Evolutionary conservation across 495 filamentous ascomycete genomes (phyloP), one percentile per base, ranked within the genome.

Genomic region (Penicillium silybi): DNA sequence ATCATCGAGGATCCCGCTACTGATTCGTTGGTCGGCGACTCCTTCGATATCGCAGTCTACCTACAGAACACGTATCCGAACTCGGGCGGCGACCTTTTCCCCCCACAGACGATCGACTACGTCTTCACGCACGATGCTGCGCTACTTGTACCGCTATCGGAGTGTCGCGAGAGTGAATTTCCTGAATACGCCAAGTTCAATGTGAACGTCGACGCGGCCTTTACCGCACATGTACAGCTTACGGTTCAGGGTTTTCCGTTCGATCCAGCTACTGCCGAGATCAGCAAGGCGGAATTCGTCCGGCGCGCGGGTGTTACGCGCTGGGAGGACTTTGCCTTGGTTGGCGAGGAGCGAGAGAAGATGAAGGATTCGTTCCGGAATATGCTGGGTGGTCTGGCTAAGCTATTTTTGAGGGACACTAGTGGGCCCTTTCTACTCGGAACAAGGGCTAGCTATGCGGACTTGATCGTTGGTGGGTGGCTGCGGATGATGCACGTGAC

Each of bases 401-500:
- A 56, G 61, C 18, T 73, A n/a, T 83, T 75, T 41, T 4, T 32
- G 52, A 60, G 56, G 56, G 54, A 68, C 44, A 47, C 67, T 17
- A 43, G 45, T 8, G 82, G 81, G 17, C 80, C 80, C 0, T 85
- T 77, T 41, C 13, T 85, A 2, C 46, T 75, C 1, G 81, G 81
- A 1, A 41, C 58, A 2, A 54, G 53, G 61, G 57, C 74, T 1
- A 71, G 51, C 46, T 83, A 85, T 77, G 83, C 82, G n/a, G 83
- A 87, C 62, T 46, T 84, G 0, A 80, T 85, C 43, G 71, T 86
- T 0, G 83, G 83, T 2, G 82, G 63, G 16, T 86, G 83, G 83
- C 44, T 85, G 72, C 60, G 70, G 32, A 72, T 83, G 67, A 29
- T n/a, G n/a, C n/a, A n/a, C n/a, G n/a, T n/a, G n/a, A n/a, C n/a